Evolutionary conservation across 2,329 filamentous ascomycete species (phyloP), one percentile per base, ranked within the genome.

Genomic region (Byssothecium circinans): DNA sequence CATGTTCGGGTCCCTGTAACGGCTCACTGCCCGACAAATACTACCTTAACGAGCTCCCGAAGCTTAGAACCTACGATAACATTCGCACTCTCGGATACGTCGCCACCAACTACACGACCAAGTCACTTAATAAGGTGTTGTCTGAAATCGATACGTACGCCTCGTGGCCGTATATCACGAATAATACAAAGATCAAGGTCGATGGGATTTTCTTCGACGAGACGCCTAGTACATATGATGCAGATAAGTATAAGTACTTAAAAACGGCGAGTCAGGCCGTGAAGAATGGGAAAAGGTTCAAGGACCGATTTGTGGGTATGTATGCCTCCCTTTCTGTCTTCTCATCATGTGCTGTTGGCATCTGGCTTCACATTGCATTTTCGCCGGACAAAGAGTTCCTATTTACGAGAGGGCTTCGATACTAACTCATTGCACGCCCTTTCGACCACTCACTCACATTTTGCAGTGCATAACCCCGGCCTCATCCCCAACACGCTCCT

Each of bases 151-250:
- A 71, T 39, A 69, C 65, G 4, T 81, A 81, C 49, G 71, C 73
- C 6, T 70, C 64, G 11, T 81, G 78, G 78, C 67, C 67, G 33
- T 67, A 62, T 41, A n/a, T 56, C 1, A 46, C 58, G 15, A 68
- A 67, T 25, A 69, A 72, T 41, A 62, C 67, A 2, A 66, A 67
- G 30, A 61, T 80, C 44, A 65, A 68, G 22, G 67, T 80, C 39
- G 71, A 74, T 36, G 78, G 78, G 41, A 78, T 81, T 52, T 80
- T 81, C 61, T 73, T 81, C 41, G 78, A 80, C 53, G 78, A 81
- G 65, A 74, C 75, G 11, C 78, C 78, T 0, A 56, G 58, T 36
- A 53, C 49, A 18, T 67, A 58, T 43, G 41, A 53, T 19, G 23
- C 30, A 1, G 49, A 52, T 18, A 52, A 56, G 2, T 64, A 62